These are phyloP conservation scores for Cryptococcus sp. DNA, from an alignment of 1,284 basidiomycete species.

Conservation along the genomic window DNA sequence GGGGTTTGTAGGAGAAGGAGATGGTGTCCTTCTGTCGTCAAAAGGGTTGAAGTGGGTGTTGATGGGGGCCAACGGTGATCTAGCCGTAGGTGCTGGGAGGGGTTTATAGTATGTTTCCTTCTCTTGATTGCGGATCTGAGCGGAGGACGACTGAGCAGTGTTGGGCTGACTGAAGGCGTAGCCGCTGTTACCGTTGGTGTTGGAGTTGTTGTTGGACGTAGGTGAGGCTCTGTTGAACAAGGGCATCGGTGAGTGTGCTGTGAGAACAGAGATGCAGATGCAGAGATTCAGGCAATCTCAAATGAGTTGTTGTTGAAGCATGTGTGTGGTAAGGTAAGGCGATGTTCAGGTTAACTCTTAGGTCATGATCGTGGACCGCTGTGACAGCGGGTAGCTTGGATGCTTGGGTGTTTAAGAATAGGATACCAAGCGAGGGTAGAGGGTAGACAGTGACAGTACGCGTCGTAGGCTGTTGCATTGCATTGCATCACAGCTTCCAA, in stretches of 20 bases:
- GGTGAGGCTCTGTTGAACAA: not conserved
- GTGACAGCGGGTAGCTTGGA: too few relatives aligned
- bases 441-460: too few relatives aligned
- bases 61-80: not conserved
- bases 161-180: conserved; percentile 4
- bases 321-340: too few relatives aligned
- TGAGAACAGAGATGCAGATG: too few relatives aligned
- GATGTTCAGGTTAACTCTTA: too few relatives aligned
- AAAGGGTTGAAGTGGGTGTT: not conserved
- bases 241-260: not conserved
- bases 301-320: too few relatives aligned
- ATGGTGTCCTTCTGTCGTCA: not conserved
- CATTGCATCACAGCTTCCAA: too few relatives aligned
- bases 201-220: conserved; percentile 1
- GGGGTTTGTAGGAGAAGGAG: not conserved
- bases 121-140: not conserved
- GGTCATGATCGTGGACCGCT: too few relatives aligned
- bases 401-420: too few relatives aligned
- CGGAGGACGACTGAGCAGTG: conserved; percentile 1
- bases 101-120: not conserved
- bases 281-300: too few relatives aligned
- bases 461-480: too few relatives aligned
- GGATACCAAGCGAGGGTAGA: too few relatives aligned
- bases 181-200: not conserved
- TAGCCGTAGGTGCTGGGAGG: not conserved